These are phyloP conservation scores for Thielaviopsis punctulata DNA, from an alignment of 2,329 filamentous ascomycete genomes.

Conservation along the genomic window DNA sequence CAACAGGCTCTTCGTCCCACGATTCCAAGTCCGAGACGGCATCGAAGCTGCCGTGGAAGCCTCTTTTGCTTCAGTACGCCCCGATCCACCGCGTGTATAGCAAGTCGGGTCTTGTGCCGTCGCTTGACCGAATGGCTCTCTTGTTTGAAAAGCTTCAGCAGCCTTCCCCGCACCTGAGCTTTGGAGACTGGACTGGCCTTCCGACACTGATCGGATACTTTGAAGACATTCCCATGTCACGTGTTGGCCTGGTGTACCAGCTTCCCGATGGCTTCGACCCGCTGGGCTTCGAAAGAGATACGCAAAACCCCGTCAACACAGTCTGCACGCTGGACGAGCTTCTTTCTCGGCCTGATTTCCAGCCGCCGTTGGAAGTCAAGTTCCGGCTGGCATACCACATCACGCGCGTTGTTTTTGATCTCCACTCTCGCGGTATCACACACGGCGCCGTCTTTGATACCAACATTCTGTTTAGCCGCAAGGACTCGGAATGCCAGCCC, in stretches of 20 bases:
- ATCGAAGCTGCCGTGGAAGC: constrained; percentile 16
- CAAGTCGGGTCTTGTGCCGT: constrained; percentile 43
- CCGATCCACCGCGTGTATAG: constrained; percentile 45
- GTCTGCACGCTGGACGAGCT: constrained; percentile 38
- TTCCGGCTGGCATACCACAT: constrained; percentile 60
- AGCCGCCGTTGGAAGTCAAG: constrained; percentile 56
- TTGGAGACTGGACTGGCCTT: constrained; percentile 35
- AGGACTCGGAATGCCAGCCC: constrained; percentile 24
- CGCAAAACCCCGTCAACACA: constrained; percentile 33
- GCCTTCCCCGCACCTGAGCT: constrained; percentile 20
- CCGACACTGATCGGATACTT: constrained; percentile 52
- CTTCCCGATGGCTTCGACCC: constrained; percentile 43
- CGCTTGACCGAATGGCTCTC: constrained; percentile 47
- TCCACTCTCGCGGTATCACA: constrained; percentile 50
- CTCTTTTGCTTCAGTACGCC: constrained; percentile 55
- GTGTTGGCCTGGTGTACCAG: constrained; percentile 59
- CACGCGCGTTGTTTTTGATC: constrained; percentile 53
- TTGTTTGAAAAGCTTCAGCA: constrained; percentile 41
- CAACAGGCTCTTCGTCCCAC: constrained; percentile 16
- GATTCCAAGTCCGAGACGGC: background rate
- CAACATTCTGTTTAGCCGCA: constrained; percentile 48
- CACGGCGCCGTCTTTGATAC: constrained; percentile 54
- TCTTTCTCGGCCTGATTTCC: constrained; percentile 32
- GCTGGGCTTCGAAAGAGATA: background rate
- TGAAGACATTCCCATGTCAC: constrained; percentile 51